phyloP scores from a whole-genome alignment of 371 early-diverging fungal species.

The Cokeromyces recurvatus region DNA sequence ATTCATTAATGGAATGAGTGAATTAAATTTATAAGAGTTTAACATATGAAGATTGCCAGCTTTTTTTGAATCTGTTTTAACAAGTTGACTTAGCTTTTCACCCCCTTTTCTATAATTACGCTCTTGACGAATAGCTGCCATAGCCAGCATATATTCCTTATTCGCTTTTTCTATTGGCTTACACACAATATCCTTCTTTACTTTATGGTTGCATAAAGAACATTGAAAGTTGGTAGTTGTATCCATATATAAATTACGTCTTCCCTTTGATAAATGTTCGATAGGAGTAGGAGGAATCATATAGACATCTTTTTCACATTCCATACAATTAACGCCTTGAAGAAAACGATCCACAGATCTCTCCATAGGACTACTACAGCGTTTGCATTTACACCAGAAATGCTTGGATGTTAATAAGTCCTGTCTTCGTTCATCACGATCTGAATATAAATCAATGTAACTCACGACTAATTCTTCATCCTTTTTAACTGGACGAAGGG shows the following conservation, averaged over 20 bases:
- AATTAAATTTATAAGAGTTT: slow-evolving; percentile 46
- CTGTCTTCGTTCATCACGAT: slow-evolving; percentile 65
- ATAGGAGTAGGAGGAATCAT: slow-evolving; percentile 46
- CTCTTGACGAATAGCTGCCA: slow-evolving; percentile 24
- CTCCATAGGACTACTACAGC: slow-evolving; percentile 57
- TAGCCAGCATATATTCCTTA: slow-evolving; percentile 20
- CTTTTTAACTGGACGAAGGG: slow-evolving; percentile 49
- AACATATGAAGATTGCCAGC: slow-evolving; percentile 25
- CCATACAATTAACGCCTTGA: slow-evolving; percentile 59
- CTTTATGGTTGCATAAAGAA: slow-evolving; percentile 44
- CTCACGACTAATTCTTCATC: slow-evolving; percentile 59
- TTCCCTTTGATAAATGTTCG: slow-evolving; percentile 19
- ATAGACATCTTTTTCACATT: slow-evolving; percentile 63
- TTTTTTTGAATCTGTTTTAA: slow-evolving; percentile 11
- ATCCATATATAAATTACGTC: slow-evolving; percentile 2
- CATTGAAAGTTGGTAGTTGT: no score
- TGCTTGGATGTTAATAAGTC: slow-evolving; percentile 56
- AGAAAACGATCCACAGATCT: slow-evolving; percentile 64
- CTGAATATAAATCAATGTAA: slow-evolving; percentile 64
- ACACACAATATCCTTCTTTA: no score
- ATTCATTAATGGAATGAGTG: slow-evolving; percentile 54
- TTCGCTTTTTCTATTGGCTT: slow-evolving; percentile 44
- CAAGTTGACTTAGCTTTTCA: slow-evolving; percentile 18
- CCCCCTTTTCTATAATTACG: slow-evolving; percentile 30
- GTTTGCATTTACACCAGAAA: slow-evolving; percentile 71